These are phyloP conservation scores for Fusarium denticulatum DNA, from an alignment of 2,329 filamentous ascomycete species.

Conservation along the genomic window DNA sequence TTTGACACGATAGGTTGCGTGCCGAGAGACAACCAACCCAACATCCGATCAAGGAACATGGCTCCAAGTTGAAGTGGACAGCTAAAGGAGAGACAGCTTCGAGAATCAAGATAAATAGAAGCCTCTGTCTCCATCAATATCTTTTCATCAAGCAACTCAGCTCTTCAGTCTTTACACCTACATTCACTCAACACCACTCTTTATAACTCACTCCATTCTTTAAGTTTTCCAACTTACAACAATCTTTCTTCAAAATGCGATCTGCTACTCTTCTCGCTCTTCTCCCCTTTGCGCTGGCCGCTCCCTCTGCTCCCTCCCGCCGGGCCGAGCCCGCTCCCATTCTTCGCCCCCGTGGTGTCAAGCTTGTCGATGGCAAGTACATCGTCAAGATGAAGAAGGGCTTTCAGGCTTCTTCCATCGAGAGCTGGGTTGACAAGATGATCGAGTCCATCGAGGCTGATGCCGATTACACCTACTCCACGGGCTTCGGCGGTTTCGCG, in stretches of 20 bases:
- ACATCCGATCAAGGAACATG: neutral
- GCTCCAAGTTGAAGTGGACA: neutral
- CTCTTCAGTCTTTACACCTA: constrained; percentile 22
- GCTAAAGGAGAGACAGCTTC: neutral
- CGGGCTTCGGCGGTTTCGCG: constrained; percentile 43
- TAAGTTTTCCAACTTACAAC: constrained; percentile 1
- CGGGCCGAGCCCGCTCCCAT: constrained; percentile 49
- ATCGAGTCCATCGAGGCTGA: constrained; percentile 45
- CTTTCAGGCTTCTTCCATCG: constrained; percentile 24
- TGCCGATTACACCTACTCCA: constrained; percentile 46
- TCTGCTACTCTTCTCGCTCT: constrained; percentile 47
- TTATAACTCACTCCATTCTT: constrained; percentile 9
- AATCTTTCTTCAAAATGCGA: constrained; percentile 44
- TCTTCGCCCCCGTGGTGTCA: constrained; percentile 45
- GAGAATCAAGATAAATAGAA: constrained; percentile 35
- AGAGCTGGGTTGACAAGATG: constrained; percentile 30
- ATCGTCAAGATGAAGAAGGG: constrained; percentile 50
- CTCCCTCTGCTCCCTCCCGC: constrained; percentile 45
- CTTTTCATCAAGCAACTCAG: constrained; percentile 28
- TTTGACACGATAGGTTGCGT: constrained; percentile 18
- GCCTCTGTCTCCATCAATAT: neutral
- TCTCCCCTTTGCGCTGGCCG: constrained; percentile 47
- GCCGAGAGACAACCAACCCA: constrained; percentile 12
- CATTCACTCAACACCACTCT: constrained; percentile 24
- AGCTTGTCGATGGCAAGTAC: constrained; percentile 50